These are phyloP conservation scores for Termitomyces sp. DNA, from an alignment of 768 basidiomycete genomes.

Conservation along the genomic window DNA sequence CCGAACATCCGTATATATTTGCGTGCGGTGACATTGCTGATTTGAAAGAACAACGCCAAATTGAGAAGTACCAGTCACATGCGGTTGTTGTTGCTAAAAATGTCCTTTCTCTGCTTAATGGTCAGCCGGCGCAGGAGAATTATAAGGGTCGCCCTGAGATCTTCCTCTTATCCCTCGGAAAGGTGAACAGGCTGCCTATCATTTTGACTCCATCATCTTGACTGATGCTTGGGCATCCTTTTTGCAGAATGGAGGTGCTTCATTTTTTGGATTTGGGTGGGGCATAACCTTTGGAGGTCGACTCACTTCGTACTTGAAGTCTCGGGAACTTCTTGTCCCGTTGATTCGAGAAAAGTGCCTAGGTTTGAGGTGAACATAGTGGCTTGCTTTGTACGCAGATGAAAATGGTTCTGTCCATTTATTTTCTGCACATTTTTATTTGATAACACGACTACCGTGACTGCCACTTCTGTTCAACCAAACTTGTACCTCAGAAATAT, in stretches of 20 bases:
- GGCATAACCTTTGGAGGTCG: constrained; percentile 43
- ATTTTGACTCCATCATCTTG: neutral
- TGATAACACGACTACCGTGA: too few relatives aligned
- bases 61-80: constrained; percentile 40
- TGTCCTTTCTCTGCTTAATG: constrained; percentile 36
- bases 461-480: too few relatives aligned
- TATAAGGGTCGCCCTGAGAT: constrained; percentile 48
- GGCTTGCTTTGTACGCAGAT: neutral
- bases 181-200: constrained; percentile 26
- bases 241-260: constrained; percentile 32
- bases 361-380: constrained; percentile 1
- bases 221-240: constrained; percentile 4
- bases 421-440: neutral
- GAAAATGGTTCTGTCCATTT: neutral
- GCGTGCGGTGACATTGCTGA: constrained; percentile 64
- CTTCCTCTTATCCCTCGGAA: constrained; percentile 53
- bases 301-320: constrained; percentile 35
- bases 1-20: constrained; percentile 46
- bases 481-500: too few relatives aligned
- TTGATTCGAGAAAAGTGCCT: constrained; percentile 11
- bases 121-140: constrained; percentile 21
- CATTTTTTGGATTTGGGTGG: constrained; percentile 39
- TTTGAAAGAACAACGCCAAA: constrained; percentile 57
- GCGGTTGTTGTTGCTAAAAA: constrained; percentile 42
- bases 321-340: constrained; percentile 23